Percentiles rank a stretch among this genome's conserved stretches.
Conservation (phyloP, 1,139 yeast species). For the Hanseniaspora sp. region DNA sequence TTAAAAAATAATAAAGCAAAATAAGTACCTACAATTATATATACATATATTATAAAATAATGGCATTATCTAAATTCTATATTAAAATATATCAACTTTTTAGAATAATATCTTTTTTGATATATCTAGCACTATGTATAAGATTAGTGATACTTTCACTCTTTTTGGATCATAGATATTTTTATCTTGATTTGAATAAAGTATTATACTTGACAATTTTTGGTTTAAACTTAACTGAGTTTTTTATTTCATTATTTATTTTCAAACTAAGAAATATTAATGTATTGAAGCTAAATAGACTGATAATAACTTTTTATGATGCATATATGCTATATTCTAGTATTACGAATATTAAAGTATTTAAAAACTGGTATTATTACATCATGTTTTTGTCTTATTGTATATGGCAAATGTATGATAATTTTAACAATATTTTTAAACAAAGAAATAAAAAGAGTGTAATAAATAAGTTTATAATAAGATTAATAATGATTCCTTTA, state of each 20-base stretch:
- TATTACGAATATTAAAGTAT: background rate
- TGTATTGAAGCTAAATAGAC: background rate
- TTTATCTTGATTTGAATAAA: conserved; percentile 5
- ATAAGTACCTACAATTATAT: too few relatives aligned
- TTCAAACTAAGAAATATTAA: conserved; percentile 1
- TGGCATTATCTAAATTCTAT: conserved; percentile 7
- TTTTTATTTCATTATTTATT: background rate
- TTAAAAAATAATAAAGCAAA: too few relatives aligned
- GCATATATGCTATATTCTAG: background rate
- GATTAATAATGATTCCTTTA: background rate
- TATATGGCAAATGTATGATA: conserved; percentile 14
- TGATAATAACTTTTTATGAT: background rate
- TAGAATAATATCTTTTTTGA: conserved; percentile 6
- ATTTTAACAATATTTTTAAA: conserved; percentile 7
- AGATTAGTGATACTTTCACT: conserved; percentile 1
- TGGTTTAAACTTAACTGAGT: background rate
- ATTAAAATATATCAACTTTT: conserved; percentile 5
- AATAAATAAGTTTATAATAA: background rate
- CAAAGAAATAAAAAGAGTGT: background rate
- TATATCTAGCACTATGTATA: conserved; percentile 2
- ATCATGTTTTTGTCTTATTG: conserved; percentile 5
- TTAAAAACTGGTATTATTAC: conserved; percentile 14
- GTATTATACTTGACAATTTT: background rate
- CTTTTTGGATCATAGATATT: conserved; percentile 12
- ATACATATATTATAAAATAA: background rate